Percentiles rank a stretch among this genome's conserved stretches.
These are phyloP conservation scores for Metschnikowia bowlesiae DNA, from an alignment of 805 yeast species.

Conservation along the genomic window DNA sequence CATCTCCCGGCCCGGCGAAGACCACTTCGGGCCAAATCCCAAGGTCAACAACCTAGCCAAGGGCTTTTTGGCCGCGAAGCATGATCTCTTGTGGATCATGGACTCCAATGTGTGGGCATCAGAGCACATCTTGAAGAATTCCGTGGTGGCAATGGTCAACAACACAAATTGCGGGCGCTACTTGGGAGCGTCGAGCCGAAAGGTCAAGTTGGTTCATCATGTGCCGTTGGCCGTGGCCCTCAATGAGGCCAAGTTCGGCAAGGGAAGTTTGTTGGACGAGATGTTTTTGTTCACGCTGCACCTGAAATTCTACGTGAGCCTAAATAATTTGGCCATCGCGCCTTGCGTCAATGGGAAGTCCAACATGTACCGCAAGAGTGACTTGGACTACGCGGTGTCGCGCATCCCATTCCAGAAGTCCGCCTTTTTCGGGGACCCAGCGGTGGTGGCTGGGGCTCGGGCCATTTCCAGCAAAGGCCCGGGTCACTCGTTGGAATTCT, in stretches of 20 bases:
- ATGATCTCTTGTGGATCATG: slow-evolving; percentile 78
- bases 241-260: slow-evolving; percentile 8
- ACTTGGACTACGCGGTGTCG: slow-evolving; percentile 54
- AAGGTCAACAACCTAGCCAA: slow-evolving; percentile 83
- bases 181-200: slow-evolving; percentile 23
- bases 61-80: slow-evolving; percentile 63
- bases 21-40: slow-evolving; percentile 78
- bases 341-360: slow-evolving; percentile 93
- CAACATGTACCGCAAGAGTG: slow-evolving; percentile 67
- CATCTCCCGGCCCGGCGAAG: slow-evolving; percentile 40
- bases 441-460: slow-evolving; percentile 29
- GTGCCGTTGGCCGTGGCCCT: slow-evolving; percentile 58
- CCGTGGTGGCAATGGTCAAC: slow-evolving; percentile 48
- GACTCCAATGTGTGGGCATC: slow-evolving; percentile 83
- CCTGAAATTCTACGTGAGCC: slow-evolving; percentile 76
- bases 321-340: slow-evolving; percentile 69
- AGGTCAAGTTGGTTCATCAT: slow-evolving; percentile 74
- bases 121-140: slow-evolving; percentile 58
- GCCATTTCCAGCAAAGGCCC: slow-evolving; percentile 26
- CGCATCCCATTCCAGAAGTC: slow-evolving; percentile 26
- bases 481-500: slow-evolving; percentile 57
- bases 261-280: slow-evolving; percentile 53
- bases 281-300: slow-evolving; percentile 82
- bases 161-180: slow-evolving; percentile 50
- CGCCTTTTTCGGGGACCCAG: slow-evolving; percentile 28